Evolutionary conservation across 345 rosid genomes (phyloP), one percentile per base, ranked within the genome.

Genomic region (Iberis pinnata): DNA sequence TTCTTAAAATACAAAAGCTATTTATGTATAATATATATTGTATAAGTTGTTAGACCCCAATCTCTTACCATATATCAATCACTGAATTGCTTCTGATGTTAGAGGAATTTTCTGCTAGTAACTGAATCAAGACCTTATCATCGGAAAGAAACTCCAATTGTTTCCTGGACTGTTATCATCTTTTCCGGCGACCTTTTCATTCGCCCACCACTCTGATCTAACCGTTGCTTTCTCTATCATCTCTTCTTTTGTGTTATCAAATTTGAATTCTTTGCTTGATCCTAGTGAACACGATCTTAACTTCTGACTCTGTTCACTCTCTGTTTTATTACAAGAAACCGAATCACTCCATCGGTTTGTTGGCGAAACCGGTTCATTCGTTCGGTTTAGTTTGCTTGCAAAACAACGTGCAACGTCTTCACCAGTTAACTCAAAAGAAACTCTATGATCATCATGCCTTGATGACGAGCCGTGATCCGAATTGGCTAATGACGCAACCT

Each of bases 391-490:
- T 55, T 69, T 69, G 57, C 53, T 82, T 31, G 78, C 84, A 48
- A 89, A 78, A 71, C 95, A 84, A 46, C 81, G 86, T 6, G 90
- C 97, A 56, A 89, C 94, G 22, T 89, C 97, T 74, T 89, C 97
- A 43, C 97, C 90, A 7, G 88, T 86, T 70, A 89, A 60, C 82
- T 89, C 97, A 38, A 89, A 89, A 5, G 95, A 89, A 31, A 89
- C 89, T 65, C 97, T 79, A 56, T 86, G 94, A 43, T 37, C 39
- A 40, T 61, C 72, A 7, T 64, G 61, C 37, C 70, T 78, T 12
- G 72, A 51, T n/a, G n/a, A n/a, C 5, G 74, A 51, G 37, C 73
- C 79, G 47, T 68, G 75, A 11, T 57, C 76, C 2, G 74, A 75
- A 48, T 76, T 66, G 32, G 77, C 69, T 56, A 75, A 70, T 12